Conservation (phyloP, 345 rosid species). For the Acer saccharum region DNA sequence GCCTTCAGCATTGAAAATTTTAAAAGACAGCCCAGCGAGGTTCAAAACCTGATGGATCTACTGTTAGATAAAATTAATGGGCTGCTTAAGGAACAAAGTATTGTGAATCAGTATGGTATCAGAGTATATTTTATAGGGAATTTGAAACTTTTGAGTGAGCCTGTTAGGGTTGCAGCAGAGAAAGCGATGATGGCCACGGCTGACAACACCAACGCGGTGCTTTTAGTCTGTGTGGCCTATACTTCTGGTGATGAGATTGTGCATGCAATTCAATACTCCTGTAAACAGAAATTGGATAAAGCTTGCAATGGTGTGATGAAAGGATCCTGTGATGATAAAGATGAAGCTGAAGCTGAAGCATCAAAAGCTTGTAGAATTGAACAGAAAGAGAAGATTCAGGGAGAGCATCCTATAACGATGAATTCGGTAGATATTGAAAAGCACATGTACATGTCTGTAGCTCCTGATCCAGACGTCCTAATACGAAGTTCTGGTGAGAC, state of each 20-base stretch:
- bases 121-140: slow-evolving; percentile 47
- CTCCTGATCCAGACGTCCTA: slow-evolving; percentile 72
- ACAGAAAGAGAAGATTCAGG: neutral
- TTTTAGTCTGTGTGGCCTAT: slow-evolving; percentile 48
- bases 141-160: slow-evolving; percentile 38
- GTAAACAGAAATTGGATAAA: slow-evolving; percentile 24
- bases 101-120: slow-evolving; percentile 37
- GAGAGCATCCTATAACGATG: slow-evolving; percentile 18
- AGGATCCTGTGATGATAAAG: neutral
- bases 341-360: neutral
- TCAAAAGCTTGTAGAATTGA: neutral
- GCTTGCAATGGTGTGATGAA: neutral
- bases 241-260: slow-evolving; percentile 53
- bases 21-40: slow-evolving; percentile 49
- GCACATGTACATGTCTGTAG: slow-evolving; percentile 72
- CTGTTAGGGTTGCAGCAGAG: slow-evolving; percentile 36
- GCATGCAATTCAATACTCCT: slow-evolving; percentile 43
- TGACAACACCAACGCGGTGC: slow-evolving; percentile 28
- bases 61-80: slow-evolving; percentile 43
- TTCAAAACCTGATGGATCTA: slow-evolving; percentile 45
- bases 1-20: slow-evolving; percentile 66
- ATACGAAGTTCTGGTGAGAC: slow-evolving; percentile 78
- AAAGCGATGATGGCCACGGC: slow-evolving; percentile 46
- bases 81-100: slow-evolving; percentile 28
- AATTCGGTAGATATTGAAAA: slow-evolving; percentile 53